Base-by-base conservation (phyloP, 352 stramenopile species). In the Phytophthora palmivora region DNA sequence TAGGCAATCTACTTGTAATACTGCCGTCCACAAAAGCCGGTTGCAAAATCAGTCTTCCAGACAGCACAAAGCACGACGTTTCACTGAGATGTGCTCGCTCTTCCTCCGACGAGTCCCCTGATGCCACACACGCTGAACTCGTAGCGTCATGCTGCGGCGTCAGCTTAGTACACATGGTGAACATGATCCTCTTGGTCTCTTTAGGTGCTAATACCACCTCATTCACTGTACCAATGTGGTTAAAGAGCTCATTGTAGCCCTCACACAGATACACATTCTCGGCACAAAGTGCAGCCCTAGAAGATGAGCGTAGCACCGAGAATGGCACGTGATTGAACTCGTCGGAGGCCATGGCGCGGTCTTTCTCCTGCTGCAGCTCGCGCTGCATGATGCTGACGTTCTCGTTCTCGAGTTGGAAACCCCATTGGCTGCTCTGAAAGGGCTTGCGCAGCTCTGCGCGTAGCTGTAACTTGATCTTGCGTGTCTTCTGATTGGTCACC, bases 171-270 rank as follows among this genome's bases (percentile, higher is more conserved):
- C 85, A 93, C 12, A 95, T 61, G 0, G 87, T 90, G 39, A 96
- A 87, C 22, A 92, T 78, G 9, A 95, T 47, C 10, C 73, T 72
- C 61, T 83, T 92, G 18, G 75, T 87, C 67, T 95, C 79, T 42
- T 86, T 70, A 2, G 85, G 78, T 32, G 79, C 78, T 22, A 96
- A 72, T 16, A 76, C 39, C 14, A 96, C 37, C 24, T 90, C 75
- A 15, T 87, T 59, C 14, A 94, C 51, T 0, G 82, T 82, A 6
- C 72, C 84, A 30, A 96, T 94, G 38, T 95, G 84, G 65, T 96
- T 96, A 54, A 96, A 96, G 3, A 96, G 70, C 55, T 96, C 88
- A 53, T 96, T 96, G 79, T 95, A 96, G 41, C 85, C 86, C 52
- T 95, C 86, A 50, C 81, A 86, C 0, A 96, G 67, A 30, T 94